Evolutionary conservation across 2,329 filamentous ascomycete species (phyloP), one percentile per base, ranked within the genome.

Genomic region (Epichloe brachyelytri): DNA sequence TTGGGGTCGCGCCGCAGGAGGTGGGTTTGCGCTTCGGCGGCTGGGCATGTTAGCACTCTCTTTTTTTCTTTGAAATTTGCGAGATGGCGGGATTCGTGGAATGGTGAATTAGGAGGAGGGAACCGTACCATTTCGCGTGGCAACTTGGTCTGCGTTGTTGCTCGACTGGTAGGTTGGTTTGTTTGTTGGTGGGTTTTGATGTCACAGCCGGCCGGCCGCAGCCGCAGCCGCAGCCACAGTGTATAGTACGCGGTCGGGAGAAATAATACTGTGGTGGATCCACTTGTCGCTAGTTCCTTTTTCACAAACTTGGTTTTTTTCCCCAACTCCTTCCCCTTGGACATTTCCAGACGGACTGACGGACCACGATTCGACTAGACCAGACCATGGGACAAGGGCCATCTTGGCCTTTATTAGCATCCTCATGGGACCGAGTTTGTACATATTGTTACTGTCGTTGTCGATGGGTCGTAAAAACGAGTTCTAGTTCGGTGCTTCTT

Each of bases 21-120:
- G 65, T 62, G 45, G 65, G 55, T 60, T 75, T 77, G 59, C 76
- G 75, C 65, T 76, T 77, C n/a, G 76, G 71, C 57, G 76, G 75
- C 74, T 79, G 17, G 10, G 30, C 30, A 19, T 4, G 11, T 40
- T 33, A 44, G 43, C 43, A 2, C 30, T 3, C 26, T 19, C 19
- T 41, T 7, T 10, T 7, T 7, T 26, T 26, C 2, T 26, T 22
- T 4, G 2, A 7, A 26, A 26, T 19, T 2, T 40, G 8, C 26
- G 8, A 30, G 3, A 30, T 4, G 30, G 26, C 26, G 26, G 26
- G 30, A 30, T 30, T 30, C 10, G 36, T n/a, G 14, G 12, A 38
- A n/a, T 8, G 14, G 36, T n/a, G 3, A 8, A n/a, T 15, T 38
- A 10, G 26, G 30, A 30, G 30, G 26, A 8, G 39, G 17, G 19